Evolutionary conservation across 2,329 filamentous ascomycete species (phyloP), one percentile per base, ranked within the genome.

Genomic region (Ceratocystis cacaofunesta): DNA sequence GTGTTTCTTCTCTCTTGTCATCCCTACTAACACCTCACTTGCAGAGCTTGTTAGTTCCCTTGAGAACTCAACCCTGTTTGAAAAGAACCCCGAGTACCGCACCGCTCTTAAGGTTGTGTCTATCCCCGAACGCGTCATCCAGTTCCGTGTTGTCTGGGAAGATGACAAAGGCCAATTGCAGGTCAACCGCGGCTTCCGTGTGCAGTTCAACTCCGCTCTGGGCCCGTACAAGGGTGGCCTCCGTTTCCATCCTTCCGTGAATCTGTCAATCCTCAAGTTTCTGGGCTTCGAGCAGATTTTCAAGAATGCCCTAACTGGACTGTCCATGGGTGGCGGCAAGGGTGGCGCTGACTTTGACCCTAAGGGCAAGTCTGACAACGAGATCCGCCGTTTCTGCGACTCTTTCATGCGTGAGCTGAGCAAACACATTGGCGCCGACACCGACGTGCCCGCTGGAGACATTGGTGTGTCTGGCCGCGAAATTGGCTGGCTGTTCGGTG

Each of bases 221-320:
- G 94, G 94, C 66, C 94, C 94, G 64, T 97, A 96, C 87, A 97
- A 97, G 85, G 94, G 94, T 70, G 94, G 94, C 75, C 86, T 97
- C 71, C 84, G 94, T 71, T 90, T 99, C 78, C 94, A 99, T 78
- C 94, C 92, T 69, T 86, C 87, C 10, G 90, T 94, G 77, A 94
- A 88, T 77, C 76, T 87, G 73, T 85, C 83, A 69, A 85, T 87
- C 73, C 85, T 99, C 73, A 99, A 99, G 82, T 97, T 97, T 80
- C 84, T 99, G 74, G 94, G 92, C 70, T 97, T 97, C 73, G 94
- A 99, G 85, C 94, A 97, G 81, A 95, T 92, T 79, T 97, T 97
- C 84, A 97, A 97, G 85, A 97, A 97, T 89, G 94, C 94, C 71
- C 81, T 97, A 71, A 97, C 94, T 68, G 94, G 94, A 74, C 79